These are phyloP conservation scores for Apiospora saccharicola DNA, from an alignment of 2,329 filamentous ascomycete genomes.

Conservation along the genomic window DNA sequence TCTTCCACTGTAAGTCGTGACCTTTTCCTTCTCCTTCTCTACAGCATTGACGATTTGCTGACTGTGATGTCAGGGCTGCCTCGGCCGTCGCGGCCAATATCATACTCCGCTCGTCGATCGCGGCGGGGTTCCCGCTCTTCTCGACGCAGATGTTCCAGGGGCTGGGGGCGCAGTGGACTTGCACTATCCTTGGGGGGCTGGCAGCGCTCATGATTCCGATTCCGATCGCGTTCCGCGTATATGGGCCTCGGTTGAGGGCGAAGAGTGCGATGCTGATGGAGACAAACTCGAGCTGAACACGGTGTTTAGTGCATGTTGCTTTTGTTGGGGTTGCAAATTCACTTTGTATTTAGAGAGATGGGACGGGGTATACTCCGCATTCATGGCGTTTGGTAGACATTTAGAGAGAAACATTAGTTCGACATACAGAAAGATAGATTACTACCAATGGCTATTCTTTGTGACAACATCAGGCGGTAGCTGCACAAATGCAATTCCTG, in stretches of 20 bases:
- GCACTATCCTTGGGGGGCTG: constrained; percentile 16
- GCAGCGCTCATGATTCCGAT: constrained; percentile 14
- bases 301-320: neutral
- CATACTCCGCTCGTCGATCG: constrained; percentile 50
- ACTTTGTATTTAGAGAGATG: too few relatives aligned
- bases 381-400: too few relatives aligned
- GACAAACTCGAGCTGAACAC: neutral
- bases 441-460: too few relatives aligned
- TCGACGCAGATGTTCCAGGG: constrained; percentile 48
- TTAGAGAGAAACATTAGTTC: too few relatives aligned
- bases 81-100: constrained; percentile 49
- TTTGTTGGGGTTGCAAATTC: neutral
- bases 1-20: constrained; percentile 12
- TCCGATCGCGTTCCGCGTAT: constrained; percentile 15
- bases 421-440: too few relatives aligned
- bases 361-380: too few relatives aligned
- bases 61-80: neutral
- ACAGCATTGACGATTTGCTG: neutral
- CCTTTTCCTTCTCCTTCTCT: neutral
- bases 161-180: constrained; percentile 48
- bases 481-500: too few relatives aligned
- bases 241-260: neutral
- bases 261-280: constrained; percentile 8
- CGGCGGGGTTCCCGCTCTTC: constrained; percentile 53
- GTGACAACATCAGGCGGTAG: too few relatives aligned